Evolutionary conservation across 208 protist species (phyloP).

Genomic region (Lotmaria passim): DNA sequence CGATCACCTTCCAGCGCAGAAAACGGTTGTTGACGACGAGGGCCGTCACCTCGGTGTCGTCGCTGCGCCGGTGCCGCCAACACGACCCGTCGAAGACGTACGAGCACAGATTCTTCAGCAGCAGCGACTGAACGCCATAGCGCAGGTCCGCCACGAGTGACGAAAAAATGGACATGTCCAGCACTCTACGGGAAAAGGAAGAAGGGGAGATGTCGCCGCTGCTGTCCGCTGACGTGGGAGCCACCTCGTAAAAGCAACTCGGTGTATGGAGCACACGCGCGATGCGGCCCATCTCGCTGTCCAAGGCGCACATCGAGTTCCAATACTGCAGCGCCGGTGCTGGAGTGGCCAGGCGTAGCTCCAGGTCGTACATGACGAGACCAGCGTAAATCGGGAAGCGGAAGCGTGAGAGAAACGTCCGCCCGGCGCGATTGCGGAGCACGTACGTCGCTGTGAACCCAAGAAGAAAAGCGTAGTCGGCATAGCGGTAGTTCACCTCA

Average conservation of each 20-base stretch:
- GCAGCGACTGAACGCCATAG: constrained; percentile 47
- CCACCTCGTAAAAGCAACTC: constrained; percentile 60
- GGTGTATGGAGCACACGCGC: constrained; percentile 66
- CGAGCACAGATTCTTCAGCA: constrained; percentile 45
- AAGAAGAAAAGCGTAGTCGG: constrained; percentile 73
- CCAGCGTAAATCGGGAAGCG: constrained; percentile 65
- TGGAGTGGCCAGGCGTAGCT: constrained; percentile 51
- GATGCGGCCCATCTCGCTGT: constrained; percentile 58
- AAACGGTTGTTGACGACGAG: constrained; percentile 74
- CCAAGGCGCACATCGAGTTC: constrained; percentile 70
- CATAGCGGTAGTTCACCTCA: constrained; percentile 79
- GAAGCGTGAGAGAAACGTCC: constrained; percentile 46
- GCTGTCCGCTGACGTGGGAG: not conserved
- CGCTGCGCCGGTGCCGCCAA: constrained; percentile 36
- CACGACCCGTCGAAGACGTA: constrained; percentile 58
- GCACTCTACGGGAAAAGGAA: not conserved
- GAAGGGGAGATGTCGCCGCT: not conserved
- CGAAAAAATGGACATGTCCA: constrained; percentile 22
- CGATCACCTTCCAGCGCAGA: constrained; percentile 58
- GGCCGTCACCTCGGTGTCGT: constrained; percentile 38
- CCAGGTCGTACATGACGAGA: constrained; percentile 73
- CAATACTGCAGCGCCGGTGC: constrained; percentile 73
- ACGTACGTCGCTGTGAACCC: constrained; percentile 50
- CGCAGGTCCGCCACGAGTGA: constrained; percentile 35
- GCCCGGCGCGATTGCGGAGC: constrained; percentile 40